These are phyloP conservation scores for Nitzschia inconspicua DNA, from an alignment of 108 stramenopile species.

Conservation along the genomic window DNA sequence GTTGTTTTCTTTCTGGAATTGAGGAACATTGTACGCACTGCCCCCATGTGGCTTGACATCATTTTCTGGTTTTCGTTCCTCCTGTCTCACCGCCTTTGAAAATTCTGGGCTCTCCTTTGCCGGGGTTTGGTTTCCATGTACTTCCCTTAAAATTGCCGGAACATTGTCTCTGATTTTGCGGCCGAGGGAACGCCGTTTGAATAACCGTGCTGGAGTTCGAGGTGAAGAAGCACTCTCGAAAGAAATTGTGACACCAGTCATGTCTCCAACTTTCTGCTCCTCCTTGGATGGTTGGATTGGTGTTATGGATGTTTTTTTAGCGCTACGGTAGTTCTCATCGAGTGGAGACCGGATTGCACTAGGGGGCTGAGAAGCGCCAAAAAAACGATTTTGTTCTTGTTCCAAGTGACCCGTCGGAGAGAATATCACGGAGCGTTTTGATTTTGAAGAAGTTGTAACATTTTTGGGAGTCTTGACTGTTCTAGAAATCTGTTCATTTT, in stretches of 20 bases:
- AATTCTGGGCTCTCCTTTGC: background rate
- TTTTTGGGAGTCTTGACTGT: background rate
- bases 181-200: background rate
- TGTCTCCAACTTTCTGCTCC: background rate
- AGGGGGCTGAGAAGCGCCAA: no score
- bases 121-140: background rate
- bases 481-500: background rate
- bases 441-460: background rate
- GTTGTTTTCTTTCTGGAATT: background rate
- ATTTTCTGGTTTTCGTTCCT: background rate
- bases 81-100: background rate
- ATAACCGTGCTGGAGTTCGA: background rate
- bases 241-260: slow-evolving; percentile 12
- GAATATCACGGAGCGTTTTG: background rate
- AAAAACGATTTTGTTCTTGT: no score
- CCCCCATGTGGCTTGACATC: background rate
- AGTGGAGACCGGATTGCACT: no score
- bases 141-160: background rate
- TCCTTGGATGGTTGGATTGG: no score
- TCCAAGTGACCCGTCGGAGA: no score
- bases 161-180: background rate
- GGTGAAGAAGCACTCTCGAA: background rate
- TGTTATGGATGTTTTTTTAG: background rate
- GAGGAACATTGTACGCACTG: background rate
- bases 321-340: background rate